Base-by-base conservation (phyloP, 768 basidiomycete genomes). In the Leccinum arenicola region DNA sequence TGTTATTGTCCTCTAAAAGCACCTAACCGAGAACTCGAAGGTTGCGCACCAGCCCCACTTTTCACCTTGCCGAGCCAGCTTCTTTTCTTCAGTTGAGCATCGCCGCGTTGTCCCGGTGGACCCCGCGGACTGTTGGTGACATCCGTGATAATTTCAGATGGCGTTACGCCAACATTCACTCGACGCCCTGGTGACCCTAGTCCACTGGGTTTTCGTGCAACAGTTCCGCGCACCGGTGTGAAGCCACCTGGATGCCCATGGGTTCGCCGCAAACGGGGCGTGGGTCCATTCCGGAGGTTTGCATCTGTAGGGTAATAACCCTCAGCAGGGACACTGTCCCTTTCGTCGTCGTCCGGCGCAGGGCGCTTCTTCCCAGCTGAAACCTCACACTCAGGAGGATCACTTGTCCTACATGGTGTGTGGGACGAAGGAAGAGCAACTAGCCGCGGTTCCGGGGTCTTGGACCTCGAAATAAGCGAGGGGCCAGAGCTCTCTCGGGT, bases 301-400 rank as follows among this genome's bases (percentile, higher is more conserved):
- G 78, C 74, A 27, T 81, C 70, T 48, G 53, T 66, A 40, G 55
- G 73, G 76, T 75, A 38, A 80, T 86, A 75, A 83, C 89, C 87
- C 66, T 91, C 88, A 0, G 82, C 80, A 25, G 88, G 86, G 27
- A 87, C 73, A 54, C 80, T 78, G 71, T 80, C 67, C 62, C 78
- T 75, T 52, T 90, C 88, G 61, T 88, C 88, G 64, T 92, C 89
- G 56, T 91, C 90, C 2, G 91, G 90, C 27, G 84, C 86, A 23
- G 84, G 82, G 11, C 90, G 82, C 68, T 91, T 92, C 76, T 84
- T 86, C 31, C 88, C 85, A 29, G 73, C 66, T 36, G 82, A 80
- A 6, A 65, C 59, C 15, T 81, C 73, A 21, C 75, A 45, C 11
- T 51, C 69, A 50, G 77, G 69, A 43, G 74, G 69, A 52, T 61